These are phyloP conservation scores for Globomyces pollinis-pini DNA, from an alignment of 192 early-diverging fungal genomes.

Conservation along the genomic window DNA sequence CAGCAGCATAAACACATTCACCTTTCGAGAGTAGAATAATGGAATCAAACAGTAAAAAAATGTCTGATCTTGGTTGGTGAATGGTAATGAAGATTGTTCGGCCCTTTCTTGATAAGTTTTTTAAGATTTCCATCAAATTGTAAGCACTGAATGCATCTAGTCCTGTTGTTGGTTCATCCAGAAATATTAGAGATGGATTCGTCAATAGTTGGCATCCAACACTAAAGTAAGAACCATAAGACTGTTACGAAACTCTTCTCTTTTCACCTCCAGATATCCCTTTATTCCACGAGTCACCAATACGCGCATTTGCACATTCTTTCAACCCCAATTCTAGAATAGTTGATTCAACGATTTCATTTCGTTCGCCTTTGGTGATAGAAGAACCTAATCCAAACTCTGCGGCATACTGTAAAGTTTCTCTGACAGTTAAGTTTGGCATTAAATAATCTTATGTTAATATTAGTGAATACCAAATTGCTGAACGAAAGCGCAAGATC, in stretches of 20 bases:
- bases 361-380: conserved; percentile 33
- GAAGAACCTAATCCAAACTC: conserved; percentile 52
- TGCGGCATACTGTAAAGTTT: conserved; percentile 64
- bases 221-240: no score
- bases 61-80: conserved; percentile 80
- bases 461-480: no score
- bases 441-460: conserved; percentile 48
- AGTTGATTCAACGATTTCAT: conserved; percentile 33
- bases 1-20: conserved; percentile 57
- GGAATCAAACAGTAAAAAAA: conserved; percentile 75
- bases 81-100: conserved; percentile 73
- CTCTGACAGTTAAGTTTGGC: conserved; percentile 41
- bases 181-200: conserved; percentile 48
- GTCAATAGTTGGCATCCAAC: conserved; percentile 77
- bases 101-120: conserved; percentile 21
- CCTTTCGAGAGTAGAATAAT: conserved; percentile 69
- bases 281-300: conserved; percentile 36
- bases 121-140: conserved; percentile 50
- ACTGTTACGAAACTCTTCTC: conserved; percentile 74
- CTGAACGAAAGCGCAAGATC: no score
- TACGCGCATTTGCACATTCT: conserved; percentile 36
- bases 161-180: conserved; percentile 47
- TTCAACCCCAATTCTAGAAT: conserved; percentile 34
- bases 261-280: conserved; percentile 79
- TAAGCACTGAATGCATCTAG: conserved; percentile 49